Percentiles rank a stretch among this genome's conserved stretches.
These are phyloP conservation scores for Sporopachydermia cereana DNA, from an alignment of 1,139 yeast genomes.

Conservation along the genomic window DNA sequence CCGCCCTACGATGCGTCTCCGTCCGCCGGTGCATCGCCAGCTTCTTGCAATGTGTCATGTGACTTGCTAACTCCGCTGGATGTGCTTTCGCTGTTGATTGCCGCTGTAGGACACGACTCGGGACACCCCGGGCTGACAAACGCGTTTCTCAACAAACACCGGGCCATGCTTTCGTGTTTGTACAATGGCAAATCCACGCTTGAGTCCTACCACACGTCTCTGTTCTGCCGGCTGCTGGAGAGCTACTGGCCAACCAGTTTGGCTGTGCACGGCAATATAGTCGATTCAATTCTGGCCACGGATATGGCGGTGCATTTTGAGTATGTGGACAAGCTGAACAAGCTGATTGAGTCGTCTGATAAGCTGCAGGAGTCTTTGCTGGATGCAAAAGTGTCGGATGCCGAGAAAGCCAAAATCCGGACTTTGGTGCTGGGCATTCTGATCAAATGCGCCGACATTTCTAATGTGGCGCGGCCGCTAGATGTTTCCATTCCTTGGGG, in stretches of 20 bases:
- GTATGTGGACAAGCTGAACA: constrained; percentile 38
- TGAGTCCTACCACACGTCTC: constrained; percentile 75
- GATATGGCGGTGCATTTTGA: constrained; percentile 89
- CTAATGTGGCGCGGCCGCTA: constrained; percentile 78
- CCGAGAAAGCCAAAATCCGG: constrained; percentile 1
- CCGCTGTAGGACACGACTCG: constrained; percentile 90
- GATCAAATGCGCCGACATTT: constrained; percentile 88
- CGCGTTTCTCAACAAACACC: constrained; percentile 47
- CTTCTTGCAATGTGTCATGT: constrained; percentile 18
- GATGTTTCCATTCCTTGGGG: constrained; percentile 83
- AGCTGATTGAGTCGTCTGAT: constrained; percentile 18
- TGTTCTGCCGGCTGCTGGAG: constrained; percentile 48
- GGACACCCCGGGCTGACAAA: constrained; percentile 96
- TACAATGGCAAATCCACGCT: constrained; percentile 61
- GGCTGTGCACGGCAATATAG: constrained; percentile 15
- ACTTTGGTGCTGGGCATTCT: constrained; percentile 27
- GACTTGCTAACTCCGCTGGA: constrained; percentile 33
- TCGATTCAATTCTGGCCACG: constrained; percentile 57
- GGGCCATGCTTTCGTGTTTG: constrained; percentile 54
- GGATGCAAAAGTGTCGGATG: not conserved
- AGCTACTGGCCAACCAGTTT: constrained; percentile 42
- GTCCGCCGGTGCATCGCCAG: not conserved
- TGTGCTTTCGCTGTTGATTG: constrained; percentile 49
- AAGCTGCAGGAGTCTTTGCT: constrained; percentile 11
- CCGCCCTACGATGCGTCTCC: constrained; percentile 19